Evolutionary conservation across 306 rosid genomes (phyloP), one percentile per base, ranked within the genome.

Genomic region (Styphnolobium japonicum): DNA sequence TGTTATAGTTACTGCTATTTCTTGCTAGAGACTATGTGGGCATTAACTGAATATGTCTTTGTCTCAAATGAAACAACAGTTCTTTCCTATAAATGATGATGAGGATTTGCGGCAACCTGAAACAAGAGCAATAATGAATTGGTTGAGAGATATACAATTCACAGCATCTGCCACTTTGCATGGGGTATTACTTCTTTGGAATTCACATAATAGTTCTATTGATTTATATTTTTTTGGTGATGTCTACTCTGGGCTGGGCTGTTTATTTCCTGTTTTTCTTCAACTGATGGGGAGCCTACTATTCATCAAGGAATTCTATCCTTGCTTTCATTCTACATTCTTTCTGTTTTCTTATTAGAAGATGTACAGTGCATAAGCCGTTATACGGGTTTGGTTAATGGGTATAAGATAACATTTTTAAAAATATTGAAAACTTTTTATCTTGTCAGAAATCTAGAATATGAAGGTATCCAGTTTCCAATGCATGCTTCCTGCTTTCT

Each of bases 151-250:
- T 48, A 85, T 86, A 77, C 91, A 76, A 64, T 95, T 95, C 79
- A 91, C 96, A 60, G 98, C 93, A 78, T 95, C 98, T 87, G 98
- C 98, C 89, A 92, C 91, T 81, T 91, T 95, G 85, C 98, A 95
- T 79, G 98, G 98, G 98, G 98, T 95, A 91, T 43, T 76, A 25
- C 80, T 81, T 85, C 60, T 57, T 68, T 11, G 79, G 39, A 58
- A 67, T 46, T 80, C 60, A 49, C 45, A 52, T 37, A 33, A 52
- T 68, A 39, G 29, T 31, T 43, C 48, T 55, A 23, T 63, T 58
- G 25, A 19, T 61, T 58, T 15, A 5, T 1, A 21, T 77, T 23
- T 16, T 25, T 5, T 36, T 40, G 31, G 43, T 70, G 29, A 25
- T 22, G 23, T 75, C 45, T 82, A 49, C 33, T 34, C 40, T 63